Percentiles rank a stretch among this genome's conserved stretches.
Evolutionary conservation across 148 eudicot species (phyloP).

Genomic region (Pharnaceum exiguum): DNA sequence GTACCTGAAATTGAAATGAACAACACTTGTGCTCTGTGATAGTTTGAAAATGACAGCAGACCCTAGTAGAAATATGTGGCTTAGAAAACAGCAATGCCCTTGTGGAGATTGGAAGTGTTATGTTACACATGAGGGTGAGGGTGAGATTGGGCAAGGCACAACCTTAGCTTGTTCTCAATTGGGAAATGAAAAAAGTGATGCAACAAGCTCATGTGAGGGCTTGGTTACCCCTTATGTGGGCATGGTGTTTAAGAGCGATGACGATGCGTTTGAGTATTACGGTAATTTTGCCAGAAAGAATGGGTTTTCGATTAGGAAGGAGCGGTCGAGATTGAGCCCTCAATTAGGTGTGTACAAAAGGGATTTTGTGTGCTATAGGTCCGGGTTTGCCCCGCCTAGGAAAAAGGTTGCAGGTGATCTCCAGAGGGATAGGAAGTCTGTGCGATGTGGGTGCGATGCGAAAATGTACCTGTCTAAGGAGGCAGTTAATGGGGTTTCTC

Average conservation of each 20-base stretch:
- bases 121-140: slow-evolving; percentile 28
- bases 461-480: slow-evolving; percentile 48
- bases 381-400: slow-evolving; percentile 40
- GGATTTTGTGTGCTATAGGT: slow-evolving; percentile 47
- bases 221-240: slow-evolving; percentile 49
- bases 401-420: slow-evolving; percentile 31
- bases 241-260: slow-evolving; percentile 40
- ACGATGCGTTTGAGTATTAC: slow-evolving; percentile 43
- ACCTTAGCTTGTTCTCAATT: slow-evolving; percentile 14
- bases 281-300: slow-evolving; percentile 42
- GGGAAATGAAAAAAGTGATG: slow-evolving; percentile 3
- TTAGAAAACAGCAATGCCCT: slow-evolving; percentile 41
- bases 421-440: slow-evolving; percentile 48
- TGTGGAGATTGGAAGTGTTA: slow-evolving; percentile 55
- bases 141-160: slow-evolving; percentile 13
- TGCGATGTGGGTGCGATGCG: slow-evolving; percentile 49
- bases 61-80: slow-evolving; percentile 31
- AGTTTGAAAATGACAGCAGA: slow-evolving; percentile 23
- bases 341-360: slow-evolving; percentile 45
- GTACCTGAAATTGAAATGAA: too few relatives aligned
- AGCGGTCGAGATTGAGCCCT: slow-evolving; percentile 40
- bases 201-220: slow-evolving; percentile 5
- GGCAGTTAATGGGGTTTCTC: slow-evolving; percentile 33
- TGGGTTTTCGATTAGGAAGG: slow-evolving; percentile 49
- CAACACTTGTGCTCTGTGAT: too few relatives aligned